phyloP scores from a whole-genome alignment of 345 rosid species.

The Lumnitzera racemosa region DNA sequence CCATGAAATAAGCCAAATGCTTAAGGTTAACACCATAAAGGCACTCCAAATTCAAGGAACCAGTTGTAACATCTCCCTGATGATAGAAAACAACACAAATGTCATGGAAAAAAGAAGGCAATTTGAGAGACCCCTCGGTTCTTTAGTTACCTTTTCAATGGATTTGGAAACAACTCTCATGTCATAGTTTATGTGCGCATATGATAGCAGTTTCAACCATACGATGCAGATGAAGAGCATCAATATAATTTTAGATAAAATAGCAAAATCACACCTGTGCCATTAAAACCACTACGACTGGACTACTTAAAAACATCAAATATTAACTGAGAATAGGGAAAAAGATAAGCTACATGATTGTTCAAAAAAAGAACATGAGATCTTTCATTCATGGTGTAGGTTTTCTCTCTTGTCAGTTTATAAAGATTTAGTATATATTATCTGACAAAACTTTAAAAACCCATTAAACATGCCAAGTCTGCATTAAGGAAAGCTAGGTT shows the following conservation, averaged over 20 bases:
- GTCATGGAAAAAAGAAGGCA: too few relatives aligned
- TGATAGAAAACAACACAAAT: slow-evolving; percentile 13
- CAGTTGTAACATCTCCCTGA: slow-evolving; percentile 32
- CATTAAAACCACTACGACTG: slow-evolving; percentile 13
- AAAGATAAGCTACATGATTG: too few relatives aligned
- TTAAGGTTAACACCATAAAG: slow-evolving; percentile 46
- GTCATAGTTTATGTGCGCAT: slow-evolving; percentile 86
- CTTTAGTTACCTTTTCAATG: slow-evolving; percentile 48
- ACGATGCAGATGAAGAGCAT: slow-evolving; percentile 95
- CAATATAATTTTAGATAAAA: slow-evolving; percentile 72
- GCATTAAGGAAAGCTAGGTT: too few relatives aligned
- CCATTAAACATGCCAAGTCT: too few relatives aligned
- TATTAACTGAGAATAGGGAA: too few relatives aligned
- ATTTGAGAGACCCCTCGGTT: too few relatives aligned
- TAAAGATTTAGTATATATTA: too few relatives aligned
- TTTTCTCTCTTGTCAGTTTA: too few relatives aligned
- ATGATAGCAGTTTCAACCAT: slow-evolving; percentile 92
- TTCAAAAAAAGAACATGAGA: too few relatives aligned
- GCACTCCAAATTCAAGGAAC: slow-evolving; percentile 27
- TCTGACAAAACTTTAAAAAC: too few relatives aligned
- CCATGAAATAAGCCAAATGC: slow-evolving; percentile 89
- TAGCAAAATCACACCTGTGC: slow-evolving; percentile 85
- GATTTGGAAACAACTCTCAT: slow-evolving; percentile 60
- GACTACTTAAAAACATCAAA: neutral
- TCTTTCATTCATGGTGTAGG: too few relatives aligned